Evolutionary conservation across 2,329 filamentous ascomycete species (phyloP), one percentile per base, ranked within the genome.

Genomic region (Rugonectria rugulosa): DNA sequence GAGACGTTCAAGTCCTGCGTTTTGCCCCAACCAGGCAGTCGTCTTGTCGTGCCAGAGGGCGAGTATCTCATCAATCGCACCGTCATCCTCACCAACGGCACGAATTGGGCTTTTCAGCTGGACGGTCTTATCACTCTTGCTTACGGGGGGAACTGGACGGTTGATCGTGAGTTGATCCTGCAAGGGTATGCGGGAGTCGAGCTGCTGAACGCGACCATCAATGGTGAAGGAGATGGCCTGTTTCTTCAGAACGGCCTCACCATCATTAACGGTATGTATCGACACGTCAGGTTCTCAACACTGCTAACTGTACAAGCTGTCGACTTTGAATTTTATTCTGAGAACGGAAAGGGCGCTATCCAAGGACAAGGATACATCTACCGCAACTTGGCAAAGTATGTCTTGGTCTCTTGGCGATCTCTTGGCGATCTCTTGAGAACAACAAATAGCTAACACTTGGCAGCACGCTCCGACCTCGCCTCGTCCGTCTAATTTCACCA

Each of bases 21-120:
- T 20, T 26, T 44, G 31, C 41, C 11, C 4, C 23, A 27, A 11
- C 41, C 24, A 2, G 24, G 23, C 4, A 44, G 24, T 31, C 41
- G 41, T 8, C 26, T 44, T 17, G 26, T 44, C 15, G 15, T 44
- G 2, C 41, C 41, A 5, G 41, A 19, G n/a, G 41, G 41, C 9
- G 17, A 44, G n/a, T 44, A 44, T 31, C 26, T 44, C 24, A 32
- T 44, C 41, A 44, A 44, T 12, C 41, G 41, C 26, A 31, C 41
- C 10, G 41, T 44, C n/a, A 31, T 44, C 6, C 41, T 44, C 6
- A 15, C 41, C 10, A 44, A 44, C 12, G 41, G 41, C 4, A 44
- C 41, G 17, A 44, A 32, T 14, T 44, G 41, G 41, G 41, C 41
- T 2, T 29, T 29, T 29, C 41, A 44, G 15, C 24, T 44, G 3